Base-by-base conservation (phyloP, 495 filamentous ascomycete genomes). In the Hypoxylon subgilvum region DNA sequence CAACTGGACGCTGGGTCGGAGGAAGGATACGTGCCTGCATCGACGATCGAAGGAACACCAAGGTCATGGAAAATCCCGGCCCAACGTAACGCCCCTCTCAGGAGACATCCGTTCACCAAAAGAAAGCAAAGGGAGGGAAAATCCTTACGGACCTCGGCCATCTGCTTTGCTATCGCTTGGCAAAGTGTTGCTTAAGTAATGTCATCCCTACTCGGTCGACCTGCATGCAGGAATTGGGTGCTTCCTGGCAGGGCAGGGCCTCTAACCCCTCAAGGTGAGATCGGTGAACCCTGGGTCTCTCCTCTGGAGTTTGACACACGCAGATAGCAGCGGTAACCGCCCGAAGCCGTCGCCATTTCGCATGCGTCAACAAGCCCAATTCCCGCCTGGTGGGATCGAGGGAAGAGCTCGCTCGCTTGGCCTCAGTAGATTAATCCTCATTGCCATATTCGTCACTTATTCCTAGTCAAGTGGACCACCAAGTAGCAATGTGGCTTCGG, bases 31-130 rank as follows among this genome's bases (percentile, higher is more conserved):
- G 61, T 64, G 61, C 56, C 56, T 61, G 56, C 61, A 65, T 60
- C 56, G 55, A 65, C 56, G 61, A 65, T 65, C 56, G 50, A 65
- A 55, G 55, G 61, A 65, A 52, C 56, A 52, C 44, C 61, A 52
- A 61, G 48, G 56, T 50, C 50, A 56, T 60, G 56, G 61, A 53
- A 56, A 42, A 50, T 22, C 39, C 55, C 55, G 30, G 55, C 42
- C 61, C 55, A 55, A 56, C 56, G 56, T 61, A 56, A 60, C 55
- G 27, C 38, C 35, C 27, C n/a, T 36, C n/a, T 42, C 52, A 25
- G 36, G 35, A 19, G 43, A 59, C 54, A 53, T 34, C 31, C 30
- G 28, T 51, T 45, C 32, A 28, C 53, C 41, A 58, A 21, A n/a
- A 57, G 38, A 58, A 53, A 45, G 48, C 43, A 58, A 49, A 50